Evolutionary conservation across 1,284 basidiomycete species (phyloP).

Genomic region (Cryptococcus sp.): DNA sequence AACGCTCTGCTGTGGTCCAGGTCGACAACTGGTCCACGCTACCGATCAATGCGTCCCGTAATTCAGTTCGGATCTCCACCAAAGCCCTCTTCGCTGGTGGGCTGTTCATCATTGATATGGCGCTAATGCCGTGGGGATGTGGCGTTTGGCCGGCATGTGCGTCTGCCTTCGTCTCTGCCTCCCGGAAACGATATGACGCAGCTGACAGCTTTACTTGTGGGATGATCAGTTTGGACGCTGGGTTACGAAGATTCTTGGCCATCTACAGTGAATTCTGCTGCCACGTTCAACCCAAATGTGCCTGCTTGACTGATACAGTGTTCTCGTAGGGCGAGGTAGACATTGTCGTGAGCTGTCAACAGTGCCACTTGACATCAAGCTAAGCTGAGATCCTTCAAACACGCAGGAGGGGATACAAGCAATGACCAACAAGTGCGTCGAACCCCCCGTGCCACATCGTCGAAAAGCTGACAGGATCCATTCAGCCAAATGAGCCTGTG

Average conservation of each 20-base stretch:
- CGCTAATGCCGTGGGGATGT: slow-evolving; percentile 74
- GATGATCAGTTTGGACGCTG: slow-evolving; percentile 44
- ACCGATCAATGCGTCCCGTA: slow-evolving; percentile 25
- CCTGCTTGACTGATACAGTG: neutral
- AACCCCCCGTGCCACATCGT: neutral
- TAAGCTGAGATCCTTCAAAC: neutral
- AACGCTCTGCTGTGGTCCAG: slow-evolving; percentile 14
- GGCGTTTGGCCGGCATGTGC: slow-evolving; percentile 75
- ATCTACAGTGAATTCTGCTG: slow-evolving; percentile 24
- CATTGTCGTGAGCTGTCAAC: slow-evolving; percentile 34
- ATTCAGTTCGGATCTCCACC: slow-evolving; percentile 66
- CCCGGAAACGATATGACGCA: neutral
- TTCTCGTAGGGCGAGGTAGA: slow-evolving; percentile 49
- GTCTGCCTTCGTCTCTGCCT: slow-evolving; percentile 10
- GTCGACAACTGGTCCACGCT: slow-evolving; percentile 41
- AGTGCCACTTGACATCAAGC: neutral
- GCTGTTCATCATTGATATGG: slow-evolving; percentile 76
- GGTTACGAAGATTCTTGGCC: slow-evolving; percentile 47
- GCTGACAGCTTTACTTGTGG: neutral
- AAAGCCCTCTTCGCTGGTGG: slow-evolving; percentile 68
- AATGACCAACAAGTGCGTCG: slow-evolving; percentile 40
- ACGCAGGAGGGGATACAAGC: slow-evolving; percentile 48
- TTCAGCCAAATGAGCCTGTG: slow-evolving; percentile 47
- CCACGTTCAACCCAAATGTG: neutral
- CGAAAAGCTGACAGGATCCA: no score